Base-by-base conservation (phyloP, 2,329 filamentous ascomycete species). In the Penicillium sp. region DNA sequence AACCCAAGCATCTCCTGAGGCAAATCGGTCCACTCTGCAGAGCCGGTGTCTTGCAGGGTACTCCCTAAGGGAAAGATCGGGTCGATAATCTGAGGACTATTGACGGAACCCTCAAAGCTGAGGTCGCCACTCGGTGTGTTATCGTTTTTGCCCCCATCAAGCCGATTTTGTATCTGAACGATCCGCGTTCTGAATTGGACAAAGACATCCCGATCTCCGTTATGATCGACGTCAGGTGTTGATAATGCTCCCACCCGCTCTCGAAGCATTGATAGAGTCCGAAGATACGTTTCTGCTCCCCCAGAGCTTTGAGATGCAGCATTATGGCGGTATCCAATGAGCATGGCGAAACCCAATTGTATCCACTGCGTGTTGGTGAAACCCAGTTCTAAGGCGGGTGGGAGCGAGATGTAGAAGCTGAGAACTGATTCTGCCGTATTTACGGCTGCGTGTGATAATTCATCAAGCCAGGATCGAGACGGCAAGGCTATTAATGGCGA, bases 351-450 rank as follows among this genome's bases (percentile, higher is more conserved):
- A 4, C 66, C 70, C 13, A 74, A 46, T 51, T 76, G 73, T 2
- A 76, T 62, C 72, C 73, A 75, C 51, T 74, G 65, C 1, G 69
- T 61, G 43, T 75, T 74, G 29, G 68, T 74, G 15, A 75, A 64
- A 1, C 59, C 58, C 37, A 68, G 61, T 47, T 76, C 73, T 6
- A 65, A 61, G 29, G 66, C 64, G 4, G 65, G 58, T 3, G 72
- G 71, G 1, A 75, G 58, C 37, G 63, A 65, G 4, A 74, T 47
- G 30, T 71, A 72, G 9, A 67, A 52, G n/a, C 68, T 64, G 20
- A 67, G 36, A 3, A 66, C 51, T 8, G 56, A 45, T 12, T 60
- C 59, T n/a, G 62, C 54, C 7, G 66, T 56, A 15, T 52, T 46
- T 3, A 72, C 60, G 3, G 62, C 61, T 15, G 52, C 49, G 27